Evolutionary conservation across 768 basidiomycete genomes (phyloP).

Genomic region (Hemileccinum rubropunctum): DNA sequence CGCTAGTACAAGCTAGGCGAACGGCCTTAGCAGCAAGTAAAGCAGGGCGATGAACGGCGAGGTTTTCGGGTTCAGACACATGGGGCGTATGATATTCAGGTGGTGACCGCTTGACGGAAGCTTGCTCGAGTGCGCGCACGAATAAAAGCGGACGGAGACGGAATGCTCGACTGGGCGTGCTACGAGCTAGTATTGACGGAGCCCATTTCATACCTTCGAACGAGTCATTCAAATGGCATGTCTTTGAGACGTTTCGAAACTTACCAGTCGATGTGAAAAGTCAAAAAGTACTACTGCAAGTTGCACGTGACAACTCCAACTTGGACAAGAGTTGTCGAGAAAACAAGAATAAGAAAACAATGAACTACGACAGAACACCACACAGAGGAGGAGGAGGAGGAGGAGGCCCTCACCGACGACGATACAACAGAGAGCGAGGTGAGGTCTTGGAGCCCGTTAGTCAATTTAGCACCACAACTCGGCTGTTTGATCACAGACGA

Average conservation of each 20-base stretch:
- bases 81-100: no score
- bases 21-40: slow-evolving; percentile 50
- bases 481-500: slow-evolving; percentile 46
- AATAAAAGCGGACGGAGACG: not conserved
- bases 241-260: no score
- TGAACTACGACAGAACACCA: slow-evolving; percentile 55
- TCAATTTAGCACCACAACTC: not conserved
- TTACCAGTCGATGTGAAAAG: slow-evolving; percentile 20
- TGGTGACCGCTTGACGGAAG: not conserved
- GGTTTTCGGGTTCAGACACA: no score
- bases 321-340: not conserved
- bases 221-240: not conserved
- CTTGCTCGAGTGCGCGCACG: not conserved
- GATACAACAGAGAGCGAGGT: slow-evolving; percentile 49
- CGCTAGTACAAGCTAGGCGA: slow-evolving; percentile 41
- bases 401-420: slow-evolving; percentile 38
- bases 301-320: slow-evolving; percentile 22
- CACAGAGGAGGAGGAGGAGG: slow-evolving; percentile 42
- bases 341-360: slow-evolving; percentile 20
- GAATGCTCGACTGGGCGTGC: slow-evolving; percentile 1
- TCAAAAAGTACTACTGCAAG: not conserved
- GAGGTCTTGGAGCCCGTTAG: slow-evolving; percentile 26
- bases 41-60: slow-evolving; percentile 11
- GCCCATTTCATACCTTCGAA: slow-evolving; percentile 65
- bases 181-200: slow-evolving; percentile 52